phyloP scores from a whole-genome alignment of 2,329 filamentous ascomycete genomes.

The Rutstroemia sp. region DNA sequence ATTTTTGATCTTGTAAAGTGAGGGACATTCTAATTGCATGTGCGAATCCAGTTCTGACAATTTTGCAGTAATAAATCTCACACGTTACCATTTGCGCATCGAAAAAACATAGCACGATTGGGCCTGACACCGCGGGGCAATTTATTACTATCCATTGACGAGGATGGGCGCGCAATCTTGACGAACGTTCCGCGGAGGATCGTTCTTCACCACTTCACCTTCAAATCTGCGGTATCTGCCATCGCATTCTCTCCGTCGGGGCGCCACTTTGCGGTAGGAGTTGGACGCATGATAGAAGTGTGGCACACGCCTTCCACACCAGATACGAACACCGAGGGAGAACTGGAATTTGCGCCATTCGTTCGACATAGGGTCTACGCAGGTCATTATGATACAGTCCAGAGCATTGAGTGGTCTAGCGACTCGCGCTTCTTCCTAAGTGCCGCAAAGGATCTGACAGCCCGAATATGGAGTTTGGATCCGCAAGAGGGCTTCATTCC shows the following conservation, averaged over 20 bases:
- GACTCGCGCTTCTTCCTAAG: slow-evolving; percentile 95
- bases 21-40: slow-evolving; percentile 1
- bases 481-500: slow-evolving; percentile 81
- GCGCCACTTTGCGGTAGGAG: slow-evolving; percentile 79
- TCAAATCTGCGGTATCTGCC: slow-evolving; percentile 73
- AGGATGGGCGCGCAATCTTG: slow-evolving; percentile 87
- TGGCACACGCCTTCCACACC: slow-evolving; percentile 94
- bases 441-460: slow-evolving; percentile 84
- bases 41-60: neutral
- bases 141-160: slow-evolving; percentile 85
- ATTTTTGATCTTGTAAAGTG: slow-evolving; percentile 95
- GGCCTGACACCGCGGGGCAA: slow-evolving; percentile 87
- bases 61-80: slow-evolving; percentile 69
- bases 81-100: slow-evolving; percentile 83
- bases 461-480: slow-evolving; percentile 89
- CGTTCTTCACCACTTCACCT: slow-evolving; percentile 91
- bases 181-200: slow-evolving; percentile 84
- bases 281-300: slow-evolving; percentile 83
- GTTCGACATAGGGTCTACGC: slow-evolving; percentile 78
- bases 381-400: slow-evolving; percentile 82
- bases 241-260: slow-evolving; percentile 89
- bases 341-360: slow-evolving; percentile 92
- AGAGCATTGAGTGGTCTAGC: slow-evolving; percentile 87
- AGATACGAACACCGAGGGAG: slow-evolving; percentile 68
- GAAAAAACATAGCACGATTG: slow-evolving; percentile 84